phyloP scores from a whole-genome alignment of 176 grass and related monocot species.

The Puya raimondii region DNA sequence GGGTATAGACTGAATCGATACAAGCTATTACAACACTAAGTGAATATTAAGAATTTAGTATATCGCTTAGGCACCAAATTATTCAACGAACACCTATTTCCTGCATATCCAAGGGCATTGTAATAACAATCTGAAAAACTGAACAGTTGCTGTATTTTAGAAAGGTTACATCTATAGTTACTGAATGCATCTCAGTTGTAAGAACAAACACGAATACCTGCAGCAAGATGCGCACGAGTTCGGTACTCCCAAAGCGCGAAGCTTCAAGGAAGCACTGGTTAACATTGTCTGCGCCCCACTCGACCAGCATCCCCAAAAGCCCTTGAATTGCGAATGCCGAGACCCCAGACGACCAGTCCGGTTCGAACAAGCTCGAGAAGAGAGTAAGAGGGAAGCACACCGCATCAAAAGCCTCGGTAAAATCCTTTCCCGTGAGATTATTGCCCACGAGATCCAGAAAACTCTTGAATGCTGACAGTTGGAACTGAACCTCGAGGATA shows the following conservation, averaged over 20 bases:
- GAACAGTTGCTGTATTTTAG: no score
- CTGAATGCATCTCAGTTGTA: not conserved
- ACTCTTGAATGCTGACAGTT: constrained; percentile 77
- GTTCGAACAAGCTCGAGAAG: constrained; percentile 73
- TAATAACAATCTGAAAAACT: no score
- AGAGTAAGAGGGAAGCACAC: constrained; percentile 95
- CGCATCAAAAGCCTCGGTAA: constrained; percentile 92
- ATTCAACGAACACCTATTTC: no score
- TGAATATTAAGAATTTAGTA: no score
- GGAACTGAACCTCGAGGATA: constrained; percentile 76
- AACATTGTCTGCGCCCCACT: constrained; percentile 95
- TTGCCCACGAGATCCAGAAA: constrained; percentile 91
- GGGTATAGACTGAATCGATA: no score
- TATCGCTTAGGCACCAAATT: no score
- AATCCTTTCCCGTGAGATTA: constrained; percentile 90
- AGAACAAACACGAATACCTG: constrained; percentile 28
- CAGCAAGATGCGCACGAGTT: constrained; percentile 88
- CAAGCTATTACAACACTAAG: no score
- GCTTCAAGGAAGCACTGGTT: constrained; percentile 99
- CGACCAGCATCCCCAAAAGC: constrained; percentile 81
- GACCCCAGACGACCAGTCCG: constrained; percentile 71
- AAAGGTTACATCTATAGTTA: not conserved
- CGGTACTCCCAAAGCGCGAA: constrained; percentile 84
- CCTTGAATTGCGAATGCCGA: constrained; percentile 66
- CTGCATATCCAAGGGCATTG: no score